Evolutionary conservation across 2,329 filamentous ascomycete species (phyloP).

Genomic region (Fusarium nelsonii): DNA sequence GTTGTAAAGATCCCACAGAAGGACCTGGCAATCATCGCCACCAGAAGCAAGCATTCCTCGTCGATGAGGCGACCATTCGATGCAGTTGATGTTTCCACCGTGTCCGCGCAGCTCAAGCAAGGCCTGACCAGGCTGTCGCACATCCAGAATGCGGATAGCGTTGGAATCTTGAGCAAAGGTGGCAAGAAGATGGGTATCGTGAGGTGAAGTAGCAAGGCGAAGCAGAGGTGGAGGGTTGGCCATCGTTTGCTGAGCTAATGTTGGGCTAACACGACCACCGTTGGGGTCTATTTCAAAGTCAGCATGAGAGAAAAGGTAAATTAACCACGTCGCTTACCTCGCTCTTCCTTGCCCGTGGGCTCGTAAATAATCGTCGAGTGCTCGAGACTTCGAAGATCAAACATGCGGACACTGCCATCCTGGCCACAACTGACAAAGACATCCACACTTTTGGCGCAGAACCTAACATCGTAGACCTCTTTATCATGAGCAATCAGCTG

Average conservation of each 20-base stretch:
- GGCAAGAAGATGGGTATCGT: slow-evolving; percentile 95
- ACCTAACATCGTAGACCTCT: slow-evolving; percentile 97
- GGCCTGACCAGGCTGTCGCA: slow-evolving; percentile 94
- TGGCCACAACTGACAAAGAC: slow-evolving; percentile 98
- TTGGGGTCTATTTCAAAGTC: slow-evolving; percentile 60
- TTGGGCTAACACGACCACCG: slow-evolving; percentile 76
- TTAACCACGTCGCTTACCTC: slow-evolving; percentile 63
- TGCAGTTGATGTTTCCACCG: slow-evolving; percentile 85
- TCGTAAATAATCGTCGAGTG: slow-evolving; percentile 99
- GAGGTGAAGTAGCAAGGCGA: slow-evolving; percentile 88
- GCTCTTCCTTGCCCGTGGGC: slow-evolving; percentile 86
- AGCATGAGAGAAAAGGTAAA: neutral
- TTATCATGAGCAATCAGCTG: slow-evolving; percentile 99
- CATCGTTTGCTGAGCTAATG: slow-evolving; percentile 82
- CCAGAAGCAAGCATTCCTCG: slow-evolving; percentile 92
- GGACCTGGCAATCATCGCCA: slow-evolving; percentile 89
- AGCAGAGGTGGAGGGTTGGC: slow-evolving; percentile 81
- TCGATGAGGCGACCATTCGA: slow-evolving; percentile 93
- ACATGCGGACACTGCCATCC: slow-evolving; percentile 98
- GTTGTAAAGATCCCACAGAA: slow-evolving; percentile 93
- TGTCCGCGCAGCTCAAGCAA: slow-evolving; percentile 94
- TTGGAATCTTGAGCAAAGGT: slow-evolving; percentile 96
- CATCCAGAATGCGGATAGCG: slow-evolving; percentile 93
- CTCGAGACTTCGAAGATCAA: slow-evolving; percentile 94
- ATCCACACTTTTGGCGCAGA: slow-evolving; percentile 98